These are phyloP conservation scores for Metarhizium guizhouense DNA, from an alignment of 2,329 filamentous ascomycete genomes.

Conservation along the genomic window DNA sequence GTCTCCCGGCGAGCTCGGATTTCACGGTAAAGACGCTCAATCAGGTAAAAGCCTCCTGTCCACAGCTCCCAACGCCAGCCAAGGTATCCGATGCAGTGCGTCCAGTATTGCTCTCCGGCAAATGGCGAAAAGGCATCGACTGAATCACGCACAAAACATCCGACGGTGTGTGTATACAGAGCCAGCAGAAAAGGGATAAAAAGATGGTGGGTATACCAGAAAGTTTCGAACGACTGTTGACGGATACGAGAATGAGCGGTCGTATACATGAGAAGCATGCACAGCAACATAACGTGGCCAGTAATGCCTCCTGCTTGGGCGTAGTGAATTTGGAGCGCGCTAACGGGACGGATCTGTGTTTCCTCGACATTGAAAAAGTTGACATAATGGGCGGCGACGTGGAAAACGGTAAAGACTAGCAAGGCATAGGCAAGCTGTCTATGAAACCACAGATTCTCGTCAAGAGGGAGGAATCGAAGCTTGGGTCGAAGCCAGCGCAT, in stretches of 20 bases:
- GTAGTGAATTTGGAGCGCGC: constrained; percentile 87
- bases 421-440: constrained; percentile 86
- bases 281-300: constrained; percentile 95
- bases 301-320: constrained; percentile 83
- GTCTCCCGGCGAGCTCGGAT: constrained; percentile 75
- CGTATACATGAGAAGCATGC: constrained; percentile 98
- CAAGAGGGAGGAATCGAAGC: constrained; percentile 79
- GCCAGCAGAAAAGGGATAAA: constrained; percentile 92
- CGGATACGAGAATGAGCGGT: constrained; percentile 88
- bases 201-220: constrained; percentile 99
- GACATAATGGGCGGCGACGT: constrained; percentile 80
- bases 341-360: constrained; percentile 68
- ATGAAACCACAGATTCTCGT: constrained; percentile 96
- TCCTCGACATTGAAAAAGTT: constrained; percentile 97
- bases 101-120: constrained; percentile 73
- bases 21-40: constrained; percentile 86
- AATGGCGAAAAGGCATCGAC: constrained; percentile 69
- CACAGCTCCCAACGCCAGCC: constrained; percentile 96
- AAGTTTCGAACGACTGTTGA: constrained; percentile 95
- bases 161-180: constrained; percentile 91
- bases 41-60: constrained; percentile 75
- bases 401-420: constrained; percentile 70
- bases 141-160: constrained; percentile 91
- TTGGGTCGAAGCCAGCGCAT: constrained; percentile 80
- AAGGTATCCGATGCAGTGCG: constrained; percentile 87